Conservation (phyloP, 768 basidiomycete species). For the Mycena amicta region DNA sequence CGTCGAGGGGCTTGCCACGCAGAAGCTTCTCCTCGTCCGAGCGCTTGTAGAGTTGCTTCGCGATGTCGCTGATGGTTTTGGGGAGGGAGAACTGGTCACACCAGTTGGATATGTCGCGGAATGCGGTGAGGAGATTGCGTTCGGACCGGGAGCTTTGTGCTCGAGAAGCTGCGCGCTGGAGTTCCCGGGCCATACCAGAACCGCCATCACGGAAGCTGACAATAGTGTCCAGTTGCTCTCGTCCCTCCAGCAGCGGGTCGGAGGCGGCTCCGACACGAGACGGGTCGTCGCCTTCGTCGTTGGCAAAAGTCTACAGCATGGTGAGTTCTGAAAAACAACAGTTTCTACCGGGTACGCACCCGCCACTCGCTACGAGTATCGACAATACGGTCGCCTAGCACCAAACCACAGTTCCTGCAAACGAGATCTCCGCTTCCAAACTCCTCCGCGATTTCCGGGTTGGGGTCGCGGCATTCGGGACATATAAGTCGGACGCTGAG, state of each 20-base stretch:
- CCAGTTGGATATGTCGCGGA: constrained; percentile 90
- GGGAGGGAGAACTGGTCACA: constrained; percentile 95
- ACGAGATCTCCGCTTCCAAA: constrained; percentile 98
- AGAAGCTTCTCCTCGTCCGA: constrained; percentile 94
- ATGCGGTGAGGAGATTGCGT: constrained; percentile 84
- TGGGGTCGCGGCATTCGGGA: constrained; percentile 92
- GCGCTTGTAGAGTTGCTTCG: constrained; percentile 96
- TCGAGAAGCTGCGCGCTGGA: constrained; percentile 90
- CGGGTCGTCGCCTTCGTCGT: constrained; percentile 98
- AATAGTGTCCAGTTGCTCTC: constrained; percentile 92
- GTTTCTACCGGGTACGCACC: constrained; percentile 64
- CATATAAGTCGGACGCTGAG: constrained; percentile 89
- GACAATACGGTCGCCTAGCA: constrained; percentile 93
- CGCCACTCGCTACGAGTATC: constrained; percentile 99
- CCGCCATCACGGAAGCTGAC: constrained; percentile 97
- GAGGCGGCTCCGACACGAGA: constrained; percentile 98
- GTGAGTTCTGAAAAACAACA: constrained; percentile 21
- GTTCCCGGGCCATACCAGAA: constrained; percentile 86
- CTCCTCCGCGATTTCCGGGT: constrained; percentile 95
- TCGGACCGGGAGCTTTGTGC: constrained; percentile 79
- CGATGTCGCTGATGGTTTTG: constrained; percentile 92
- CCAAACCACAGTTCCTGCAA: constrained; percentile 89
- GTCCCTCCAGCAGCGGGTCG: constrained; percentile 91
- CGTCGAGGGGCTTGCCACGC: constrained; percentile 88
- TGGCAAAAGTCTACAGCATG: constrained; percentile 85